Evolutionary conservation across 2,329 filamentous ascomycete species (phyloP).

Genomic region (Penicillium psychrosexuale): DNA sequence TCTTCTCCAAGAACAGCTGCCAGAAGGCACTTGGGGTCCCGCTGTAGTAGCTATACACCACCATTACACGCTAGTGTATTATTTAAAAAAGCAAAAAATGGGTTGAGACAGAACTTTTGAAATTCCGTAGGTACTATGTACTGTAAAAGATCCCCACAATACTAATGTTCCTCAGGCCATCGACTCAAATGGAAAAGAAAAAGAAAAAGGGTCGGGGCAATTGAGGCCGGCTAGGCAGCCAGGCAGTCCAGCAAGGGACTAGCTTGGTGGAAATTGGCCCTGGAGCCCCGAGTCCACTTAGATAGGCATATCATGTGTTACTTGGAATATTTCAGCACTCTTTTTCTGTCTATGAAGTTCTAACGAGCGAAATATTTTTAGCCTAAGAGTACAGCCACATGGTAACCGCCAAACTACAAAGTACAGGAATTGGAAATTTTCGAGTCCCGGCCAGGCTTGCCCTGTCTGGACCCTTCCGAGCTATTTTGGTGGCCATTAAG

Average conservation of each 20-base stretch:
- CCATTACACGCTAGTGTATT: no score
- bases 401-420: no score
- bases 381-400: not conserved
- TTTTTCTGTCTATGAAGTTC: not conserved
- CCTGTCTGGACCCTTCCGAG: not conserved
- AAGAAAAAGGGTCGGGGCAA: no score
- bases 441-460: not conserved
- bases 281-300: not conserved
- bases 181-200: no score
- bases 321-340: not conserved
- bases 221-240: not conserved
- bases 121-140: no score
- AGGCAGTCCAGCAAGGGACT: not conserved
- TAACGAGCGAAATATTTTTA: not conserved
- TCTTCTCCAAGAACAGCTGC: no score
- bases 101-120: no score
- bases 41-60: no score
- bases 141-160: no score
- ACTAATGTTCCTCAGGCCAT: no score
- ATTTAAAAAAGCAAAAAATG: no score
- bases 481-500: not conserved
- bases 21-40: no score
- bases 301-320: not conserved
- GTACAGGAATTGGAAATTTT: not conserved
- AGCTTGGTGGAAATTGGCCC: not conserved